Evolutionary conservation across 441 rosid species (phyloP).

Genomic region (Metrosideros polymorpha): DNA sequence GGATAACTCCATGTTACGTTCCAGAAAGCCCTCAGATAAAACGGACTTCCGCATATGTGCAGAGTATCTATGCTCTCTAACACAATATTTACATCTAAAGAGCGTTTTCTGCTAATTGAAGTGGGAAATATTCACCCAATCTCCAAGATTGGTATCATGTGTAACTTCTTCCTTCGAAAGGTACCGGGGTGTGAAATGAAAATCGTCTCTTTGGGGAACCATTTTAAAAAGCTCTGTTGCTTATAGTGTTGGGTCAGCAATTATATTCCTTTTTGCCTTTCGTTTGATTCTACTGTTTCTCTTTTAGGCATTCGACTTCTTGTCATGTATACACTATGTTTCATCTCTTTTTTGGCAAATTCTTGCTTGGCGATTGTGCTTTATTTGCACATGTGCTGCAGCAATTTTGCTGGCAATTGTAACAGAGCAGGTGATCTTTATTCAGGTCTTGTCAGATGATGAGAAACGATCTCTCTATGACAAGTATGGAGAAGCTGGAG

Average conservation of each 20-base stretch:
- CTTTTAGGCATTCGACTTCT: not conserved
- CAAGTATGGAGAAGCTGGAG: conserved; percentile 91
- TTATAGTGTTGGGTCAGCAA: not conserved
- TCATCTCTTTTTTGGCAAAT: not conserved
- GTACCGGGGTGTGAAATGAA: not conserved
- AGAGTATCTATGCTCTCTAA: not conserved
- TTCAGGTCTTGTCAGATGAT: conserved; percentile 89
- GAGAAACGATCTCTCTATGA: conserved; percentile 92
- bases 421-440: conserved; percentile 1
- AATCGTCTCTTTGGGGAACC: not conserved
- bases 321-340: not conserved
- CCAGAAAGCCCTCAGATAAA: not conserved
- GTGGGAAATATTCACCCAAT: not conserved
- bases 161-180: not conserved
- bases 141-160: not conserved
- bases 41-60: not conserved
- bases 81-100: not conserved
- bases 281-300: not conserved
- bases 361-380: not conserved
- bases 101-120: not conserved
- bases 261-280: not conserved
- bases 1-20: not conserved
- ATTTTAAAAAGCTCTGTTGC: not conserved
- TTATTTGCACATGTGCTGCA: not conserved
- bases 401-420: not conserved